Evolutionary conservation across 148 eudicot species (phyloP).

Genomic region (Rhododendron williamsianum): DNA sequence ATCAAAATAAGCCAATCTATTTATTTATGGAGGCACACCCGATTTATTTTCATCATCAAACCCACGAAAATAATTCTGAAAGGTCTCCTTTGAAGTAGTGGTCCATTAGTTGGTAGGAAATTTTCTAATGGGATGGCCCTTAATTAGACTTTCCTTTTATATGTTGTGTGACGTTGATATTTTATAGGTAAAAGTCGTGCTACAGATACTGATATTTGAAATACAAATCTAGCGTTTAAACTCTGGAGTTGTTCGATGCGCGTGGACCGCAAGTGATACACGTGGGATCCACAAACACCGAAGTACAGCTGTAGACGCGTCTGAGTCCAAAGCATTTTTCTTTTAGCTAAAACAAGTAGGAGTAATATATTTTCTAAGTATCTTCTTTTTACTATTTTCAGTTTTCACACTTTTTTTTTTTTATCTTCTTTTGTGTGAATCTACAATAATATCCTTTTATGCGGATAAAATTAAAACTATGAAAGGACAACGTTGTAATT

Average conservation of each 20-base stretch:
- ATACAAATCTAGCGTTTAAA: neutral
- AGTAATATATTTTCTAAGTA: neutral
- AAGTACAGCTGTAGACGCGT: neutral
- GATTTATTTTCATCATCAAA: neutral
- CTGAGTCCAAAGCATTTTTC: neutral
- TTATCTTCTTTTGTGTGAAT: neutral
- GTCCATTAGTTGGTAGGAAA: neutral
- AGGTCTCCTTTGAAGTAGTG: neutral
- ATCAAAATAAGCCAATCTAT: neutral
- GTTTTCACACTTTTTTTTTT: too few relatives aligned
- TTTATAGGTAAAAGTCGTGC: neutral
- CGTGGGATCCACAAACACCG: neutral
- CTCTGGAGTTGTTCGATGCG: neutral
- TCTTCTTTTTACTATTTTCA: neutral
- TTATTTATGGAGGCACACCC: neutral
- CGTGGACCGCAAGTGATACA: neutral
- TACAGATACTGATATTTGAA: neutral
- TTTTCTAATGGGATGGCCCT: neutral
- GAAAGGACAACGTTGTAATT: neutral
- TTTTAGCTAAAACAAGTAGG: too few relatives aligned
- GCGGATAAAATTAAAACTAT: too few relatives aligned
- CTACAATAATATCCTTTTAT: neutral
- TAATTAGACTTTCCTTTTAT: neutral
- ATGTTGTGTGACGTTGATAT: neutral
- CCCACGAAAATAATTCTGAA: neutral